A percentile compares a stretch with the other conserved stretches of the same genome.
phyloP scores from a whole-genome alignment of 306 rosid species.

The Trifolium repens region DNA sequence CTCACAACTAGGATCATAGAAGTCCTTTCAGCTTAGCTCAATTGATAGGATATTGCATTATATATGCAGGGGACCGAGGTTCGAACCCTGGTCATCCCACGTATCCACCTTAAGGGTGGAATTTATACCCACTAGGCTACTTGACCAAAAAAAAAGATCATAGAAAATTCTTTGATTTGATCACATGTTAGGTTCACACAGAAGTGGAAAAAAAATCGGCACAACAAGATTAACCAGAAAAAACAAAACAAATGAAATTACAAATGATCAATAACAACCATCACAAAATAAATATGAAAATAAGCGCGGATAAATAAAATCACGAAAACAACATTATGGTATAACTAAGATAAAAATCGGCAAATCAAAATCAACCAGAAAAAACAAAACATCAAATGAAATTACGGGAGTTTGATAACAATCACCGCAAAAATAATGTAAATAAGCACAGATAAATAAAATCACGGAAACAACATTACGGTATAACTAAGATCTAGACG shows the following conservation, averaged over 20 bases:
- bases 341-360: neutral
- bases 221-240: slow-evolving; percentile 15
- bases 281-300: neutral
- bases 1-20: slow-evolving; percentile 30
- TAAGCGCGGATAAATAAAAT: neutral
- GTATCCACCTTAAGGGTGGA: no score
- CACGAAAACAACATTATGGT: neutral
- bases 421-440: neutral
- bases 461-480: neutral
- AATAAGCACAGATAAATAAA: neutral
- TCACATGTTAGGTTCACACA: slow-evolving; percentile 16
- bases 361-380: slow-evolving; percentile 17
- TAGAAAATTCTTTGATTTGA: slow-evolving; percentile 18
- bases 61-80: no score
- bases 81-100: no score
- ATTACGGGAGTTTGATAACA: neutral
- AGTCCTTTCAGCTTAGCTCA: no score
- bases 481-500: neutral
- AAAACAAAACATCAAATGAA: neutral
- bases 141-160: neutral
- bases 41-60: no score
- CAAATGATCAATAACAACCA: neutral
- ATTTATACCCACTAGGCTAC: no score
- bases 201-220: neutral
- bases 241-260: neutral